These are phyloP conservation scores for Circinella umbellata DNA, from an alignment of 371 early-diverging fungal genomes.

Conservation along the genomic window DNA sequence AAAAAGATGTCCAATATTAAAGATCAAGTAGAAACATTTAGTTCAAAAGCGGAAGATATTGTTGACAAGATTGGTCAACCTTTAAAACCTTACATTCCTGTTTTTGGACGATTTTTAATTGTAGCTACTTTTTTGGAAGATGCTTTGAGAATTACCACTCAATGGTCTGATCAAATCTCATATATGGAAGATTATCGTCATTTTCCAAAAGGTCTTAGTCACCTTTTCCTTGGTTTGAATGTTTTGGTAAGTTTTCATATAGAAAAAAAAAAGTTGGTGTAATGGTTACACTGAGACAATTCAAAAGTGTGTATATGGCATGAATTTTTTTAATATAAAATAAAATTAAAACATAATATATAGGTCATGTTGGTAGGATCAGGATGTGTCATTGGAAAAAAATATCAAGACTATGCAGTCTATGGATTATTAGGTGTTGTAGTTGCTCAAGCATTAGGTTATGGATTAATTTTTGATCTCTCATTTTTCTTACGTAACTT, in stretches of 20 bases:
- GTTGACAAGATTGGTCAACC: slow-evolving; percentile 78
- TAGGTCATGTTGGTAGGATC: slow-evolving; percentile 84
- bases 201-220: slow-evolving; percentile 79
- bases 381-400: slow-evolving; percentile 74
- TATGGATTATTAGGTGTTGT: slow-evolving; percentile 82
- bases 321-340: background rate
- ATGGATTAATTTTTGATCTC: slow-evolving; percentile 90
- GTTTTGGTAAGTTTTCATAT: slow-evolving; percentile 65
- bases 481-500: slow-evolving; percentile 91
- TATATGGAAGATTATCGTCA: slow-evolving; percentile 81
- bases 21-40: slow-evolving; percentile 29
- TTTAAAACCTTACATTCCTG: slow-evolving; percentile 91
- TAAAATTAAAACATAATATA: background rate
- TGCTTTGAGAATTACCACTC: slow-evolving; percentile 84
- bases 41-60: slow-evolving; percentile 71
- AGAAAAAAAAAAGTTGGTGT: background rate
- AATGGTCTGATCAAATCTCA: slow-evolving; percentile 87
- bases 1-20: slow-evolving; percentile 20
- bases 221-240: slow-evolving; percentile 85
- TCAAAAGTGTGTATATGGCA: background rate
- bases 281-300: background rate
- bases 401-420: slow-evolving; percentile 82
- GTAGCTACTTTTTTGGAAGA: slow-evolving; percentile 97
- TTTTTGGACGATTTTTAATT: slow-evolving; percentile 88
- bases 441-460: slow-evolving; percentile 88